Conservation (phyloP, 2,329 filamentous ascomycete genomes). For the Stachybotrys echinatus region DNA sequence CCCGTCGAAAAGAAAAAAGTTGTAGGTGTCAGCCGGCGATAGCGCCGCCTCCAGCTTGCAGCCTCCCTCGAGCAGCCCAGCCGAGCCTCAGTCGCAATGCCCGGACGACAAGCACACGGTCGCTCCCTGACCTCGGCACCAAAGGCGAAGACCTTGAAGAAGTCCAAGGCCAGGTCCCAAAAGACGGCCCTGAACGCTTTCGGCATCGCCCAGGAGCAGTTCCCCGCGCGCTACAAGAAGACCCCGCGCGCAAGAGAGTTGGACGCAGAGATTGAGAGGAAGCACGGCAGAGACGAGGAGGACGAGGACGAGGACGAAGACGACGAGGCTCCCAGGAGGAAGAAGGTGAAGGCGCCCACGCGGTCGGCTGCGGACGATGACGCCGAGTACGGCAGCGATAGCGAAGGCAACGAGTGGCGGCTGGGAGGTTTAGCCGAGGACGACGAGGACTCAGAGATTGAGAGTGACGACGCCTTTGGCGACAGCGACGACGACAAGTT, state of each 20-base stretch:
- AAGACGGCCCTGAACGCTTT: constrained; percentile 53
- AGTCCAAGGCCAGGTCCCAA: constrained; percentile 43
- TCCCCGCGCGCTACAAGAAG: constrained; percentile 40
- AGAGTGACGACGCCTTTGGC: constrained; percentile 76
- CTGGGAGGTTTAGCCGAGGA: constrained; percentile 57
- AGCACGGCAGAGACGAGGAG: constrained; percentile 37
- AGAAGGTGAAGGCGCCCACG: constrained; percentile 35
- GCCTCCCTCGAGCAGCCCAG: constrained; percentile 42
- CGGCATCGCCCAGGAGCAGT: constrained; percentile 49
- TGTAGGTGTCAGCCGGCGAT: neutral
- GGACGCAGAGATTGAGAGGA: constrained; percentile 40
- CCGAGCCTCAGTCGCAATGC: constrained; percentile 34
- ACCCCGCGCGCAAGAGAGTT: constrained; percentile 47
- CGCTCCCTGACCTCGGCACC: constrained; percentile 39
- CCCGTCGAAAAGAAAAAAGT: constrained; percentile 1
- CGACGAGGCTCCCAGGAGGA: constrained; percentile 40
- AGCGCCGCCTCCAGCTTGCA: neutral
- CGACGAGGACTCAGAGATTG: constrained; percentile 60
- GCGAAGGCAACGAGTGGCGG: constrained; percentile 80
- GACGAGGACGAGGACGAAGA: constrained; percentile 46
- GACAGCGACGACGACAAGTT: constrained; percentile 84
- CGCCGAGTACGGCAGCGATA: constrained; percentile 73
- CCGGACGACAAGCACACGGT: constrained; percentile 55
- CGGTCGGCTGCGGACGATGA: constrained; percentile 43
- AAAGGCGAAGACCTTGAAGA: constrained; percentile 29